A percentile compares a stretch with the other conserved stretches of the same genome.
phyloP scores from a whole-genome alignment of 176 grass and related monocot species.

The Bonia amplexicaulis region DNA sequence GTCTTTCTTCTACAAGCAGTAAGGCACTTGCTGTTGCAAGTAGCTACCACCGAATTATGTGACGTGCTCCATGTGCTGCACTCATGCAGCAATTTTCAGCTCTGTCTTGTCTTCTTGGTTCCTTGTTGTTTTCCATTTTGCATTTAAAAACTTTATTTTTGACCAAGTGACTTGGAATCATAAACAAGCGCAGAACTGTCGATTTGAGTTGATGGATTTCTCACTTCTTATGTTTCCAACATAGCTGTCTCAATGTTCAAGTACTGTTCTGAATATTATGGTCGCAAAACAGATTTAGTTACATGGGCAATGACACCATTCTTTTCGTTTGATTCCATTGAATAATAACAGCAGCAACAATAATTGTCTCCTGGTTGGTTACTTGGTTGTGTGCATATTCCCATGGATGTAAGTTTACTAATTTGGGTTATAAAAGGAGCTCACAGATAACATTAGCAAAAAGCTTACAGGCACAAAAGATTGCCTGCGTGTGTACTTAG shows the following conservation, averaged over 20 bases:
- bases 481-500: not conserved
- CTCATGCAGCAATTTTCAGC: too few species aligned
- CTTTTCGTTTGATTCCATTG: constrained; percentile 12
- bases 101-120: constrained; percentile 10
- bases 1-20: not conserved
- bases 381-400: not conserved
- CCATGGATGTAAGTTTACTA: not conserved
- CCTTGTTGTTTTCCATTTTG: not conserved
- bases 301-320: constrained; percentile 14
- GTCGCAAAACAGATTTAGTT: constrained; percentile 7
- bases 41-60: constrained; percentile 14
- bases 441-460: not conserved
- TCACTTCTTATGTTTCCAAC: not conserved
- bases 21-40: not conserved
- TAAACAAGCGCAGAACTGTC: not conserved
- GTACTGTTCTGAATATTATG: constrained; percentile 1
- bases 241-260: not conserved
- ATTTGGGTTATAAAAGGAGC: not conserved
- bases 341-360: not conserved
- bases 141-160: not conserved
- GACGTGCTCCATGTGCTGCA: not conserved
- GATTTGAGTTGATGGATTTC: not conserved
- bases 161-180: not conserved
- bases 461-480: not conserved
- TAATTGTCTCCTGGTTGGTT: not conserved